Conservation (phyloP, 2,329 filamentous ascomycete genomes). For the Sclerotinia sclerotiorum region DNA sequence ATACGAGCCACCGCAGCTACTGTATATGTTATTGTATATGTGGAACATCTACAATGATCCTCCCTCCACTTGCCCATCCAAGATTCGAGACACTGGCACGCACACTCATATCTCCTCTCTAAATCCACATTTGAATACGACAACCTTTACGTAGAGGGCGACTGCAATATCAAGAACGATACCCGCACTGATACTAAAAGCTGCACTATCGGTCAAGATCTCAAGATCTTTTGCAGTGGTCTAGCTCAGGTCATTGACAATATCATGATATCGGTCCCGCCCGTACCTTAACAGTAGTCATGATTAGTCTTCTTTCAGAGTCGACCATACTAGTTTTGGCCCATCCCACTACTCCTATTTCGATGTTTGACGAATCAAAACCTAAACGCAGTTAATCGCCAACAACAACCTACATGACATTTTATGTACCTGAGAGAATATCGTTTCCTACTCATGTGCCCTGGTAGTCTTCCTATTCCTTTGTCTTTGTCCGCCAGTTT, state of each 20-base stretch:
- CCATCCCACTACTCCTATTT: too few species aligned
- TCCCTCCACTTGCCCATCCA: neutral
- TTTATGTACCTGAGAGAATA: too few species aligned
- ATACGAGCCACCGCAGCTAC: neutral
- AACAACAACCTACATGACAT: too few species aligned
- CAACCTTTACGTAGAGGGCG: neutral
- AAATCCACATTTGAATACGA: conserved; percentile 12
- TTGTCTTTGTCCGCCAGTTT: too few species aligned
- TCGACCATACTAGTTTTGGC: too few species aligned
- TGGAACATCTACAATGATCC: neutral
- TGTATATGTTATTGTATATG: neutral
- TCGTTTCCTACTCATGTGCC: too few species aligned
- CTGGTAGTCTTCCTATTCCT: too few species aligned
- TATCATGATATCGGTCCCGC: neutral
- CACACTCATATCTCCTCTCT: neutral
- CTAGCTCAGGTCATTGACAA: conserved; percentile 3
- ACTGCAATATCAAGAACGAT: neutral
- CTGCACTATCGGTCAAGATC: conserved; percentile 7
- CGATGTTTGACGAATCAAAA: too few species aligned
- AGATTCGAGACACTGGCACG: neutral
- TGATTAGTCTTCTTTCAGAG: neutral
- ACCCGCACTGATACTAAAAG: neutral
- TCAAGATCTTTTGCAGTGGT: conserved; percentile 5
- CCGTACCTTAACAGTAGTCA: neutral
- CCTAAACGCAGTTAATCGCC: too few species aligned